Percentiles rank a stretch among this genome's conserved stretches.
Conservation (phyloP, 805 yeast genomes). For the Kuraishia molischiana region DNA sequence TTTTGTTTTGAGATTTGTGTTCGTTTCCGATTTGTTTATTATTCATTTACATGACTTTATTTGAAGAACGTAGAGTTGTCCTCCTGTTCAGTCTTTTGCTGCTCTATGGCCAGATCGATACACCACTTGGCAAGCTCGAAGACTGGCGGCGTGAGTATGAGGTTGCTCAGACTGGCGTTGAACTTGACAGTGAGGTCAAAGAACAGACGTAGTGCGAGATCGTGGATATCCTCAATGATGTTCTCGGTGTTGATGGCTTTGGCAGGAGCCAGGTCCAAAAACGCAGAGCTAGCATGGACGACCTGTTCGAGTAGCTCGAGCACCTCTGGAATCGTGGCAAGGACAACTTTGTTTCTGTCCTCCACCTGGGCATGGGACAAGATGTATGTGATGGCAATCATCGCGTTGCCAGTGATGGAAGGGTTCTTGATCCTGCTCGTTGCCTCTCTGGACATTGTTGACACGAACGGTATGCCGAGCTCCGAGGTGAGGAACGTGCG, state of each 20-base stretch:
- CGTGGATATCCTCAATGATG: conserved; percentile 47
- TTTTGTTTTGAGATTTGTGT: neutral
- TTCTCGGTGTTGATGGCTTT: conserved; percentile 20
- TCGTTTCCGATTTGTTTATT: no score
- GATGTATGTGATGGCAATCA: conserved; percentile 49
- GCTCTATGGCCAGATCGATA: conserved; percentile 51
- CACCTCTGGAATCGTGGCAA: conserved; percentile 46
- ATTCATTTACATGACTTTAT: neutral
- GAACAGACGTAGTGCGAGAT: conserved; percentile 54
- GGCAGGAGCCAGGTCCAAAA: conserved; percentile 27
- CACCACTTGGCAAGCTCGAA: conserved; percentile 67
- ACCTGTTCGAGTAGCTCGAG: conserved; percentile 52
- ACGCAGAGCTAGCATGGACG: conserved; percentile 41
- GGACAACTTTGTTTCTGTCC: conserved; percentile 46
- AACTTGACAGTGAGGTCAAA: conserved; percentile 55
- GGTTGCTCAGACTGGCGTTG: conserved; percentile 54
- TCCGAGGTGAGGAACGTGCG: conserved; percentile 19
- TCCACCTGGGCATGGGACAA: conserved; percentile 53
- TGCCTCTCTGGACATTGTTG: conserved; percentile 40
- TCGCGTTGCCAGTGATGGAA: conserved; percentile 48
- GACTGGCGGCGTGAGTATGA: conserved; percentile 52
- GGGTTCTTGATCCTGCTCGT: conserved; percentile 54
- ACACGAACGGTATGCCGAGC: conserved; percentile 26
- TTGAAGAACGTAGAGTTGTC: neutral
- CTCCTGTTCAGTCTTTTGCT: conserved; percentile 22